Evolutionary conservation across 352 stramenopile genomes (phyloP).

Genomic region (Pythium dissimile): DNA sequence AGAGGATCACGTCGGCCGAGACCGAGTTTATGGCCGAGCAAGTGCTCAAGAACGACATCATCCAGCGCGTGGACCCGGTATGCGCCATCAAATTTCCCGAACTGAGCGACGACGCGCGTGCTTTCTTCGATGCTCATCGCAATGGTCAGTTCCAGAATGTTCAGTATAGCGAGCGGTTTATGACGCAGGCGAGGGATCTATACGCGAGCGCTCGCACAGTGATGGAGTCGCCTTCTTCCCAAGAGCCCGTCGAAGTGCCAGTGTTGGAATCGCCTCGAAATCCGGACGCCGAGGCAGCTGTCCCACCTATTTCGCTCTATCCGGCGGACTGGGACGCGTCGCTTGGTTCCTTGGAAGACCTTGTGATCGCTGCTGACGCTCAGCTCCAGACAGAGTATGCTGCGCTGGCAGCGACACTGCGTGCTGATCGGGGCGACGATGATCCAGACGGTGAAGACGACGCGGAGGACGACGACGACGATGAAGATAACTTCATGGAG

Average conservation of each 20-base stretch:
- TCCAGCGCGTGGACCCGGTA: slow-evolving; percentile 30
- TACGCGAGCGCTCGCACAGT: slow-evolving; percentile 1
- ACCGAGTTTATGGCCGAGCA: slow-evolving; percentile 48
- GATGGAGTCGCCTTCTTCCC: not conserved
- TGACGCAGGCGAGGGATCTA: slow-evolving; percentile 5
- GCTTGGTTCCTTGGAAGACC: slow-evolving; percentile 9
- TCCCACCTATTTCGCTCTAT: not conserved
- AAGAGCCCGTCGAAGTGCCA: not conserved
- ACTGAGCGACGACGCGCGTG: slow-evolving; percentile 22
- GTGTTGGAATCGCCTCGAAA: not conserved
- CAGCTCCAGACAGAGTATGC: not conserved
- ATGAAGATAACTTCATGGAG: slow-evolving; percentile 25
- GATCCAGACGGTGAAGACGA: slow-evolving; percentile 9
- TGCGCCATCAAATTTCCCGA: slow-evolving; percentile 29
- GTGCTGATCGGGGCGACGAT: not conserved
- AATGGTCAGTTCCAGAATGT: slow-evolving; percentile 12
- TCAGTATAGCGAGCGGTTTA: slow-evolving; percentile 13
- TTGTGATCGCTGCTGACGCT: slow-evolving; percentile 11
- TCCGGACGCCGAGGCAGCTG: not conserved
- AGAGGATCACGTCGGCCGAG: slow-evolving; percentile 13
- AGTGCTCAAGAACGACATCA: slow-evolving; percentile 46
- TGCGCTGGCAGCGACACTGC: not conserved
- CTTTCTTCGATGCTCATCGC: slow-evolving; percentile 35
- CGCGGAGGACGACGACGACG: slow-evolving; percentile 15
- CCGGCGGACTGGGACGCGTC: slow-evolving; percentile 9